Conservation (phyloP, 352 stramenopile genomes). For the Phytophthora uliginosa region DNA sequence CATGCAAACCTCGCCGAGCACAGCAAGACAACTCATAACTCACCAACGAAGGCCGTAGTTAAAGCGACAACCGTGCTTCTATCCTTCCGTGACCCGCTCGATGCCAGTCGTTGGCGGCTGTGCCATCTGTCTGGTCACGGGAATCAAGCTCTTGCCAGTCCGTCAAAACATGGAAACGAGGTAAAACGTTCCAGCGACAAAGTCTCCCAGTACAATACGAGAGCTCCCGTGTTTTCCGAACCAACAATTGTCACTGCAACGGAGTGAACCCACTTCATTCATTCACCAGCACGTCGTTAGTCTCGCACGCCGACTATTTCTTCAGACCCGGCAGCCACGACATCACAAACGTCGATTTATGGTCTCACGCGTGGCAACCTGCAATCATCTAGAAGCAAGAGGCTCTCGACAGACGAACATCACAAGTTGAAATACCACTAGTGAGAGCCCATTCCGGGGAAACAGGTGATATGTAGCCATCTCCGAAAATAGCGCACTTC, state of each 20-base stretch:
- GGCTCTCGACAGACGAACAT: neutral
- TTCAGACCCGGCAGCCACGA: neutral
- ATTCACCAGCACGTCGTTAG: conserved; percentile 1
- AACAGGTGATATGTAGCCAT: neutral
- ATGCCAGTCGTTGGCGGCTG: neutral
- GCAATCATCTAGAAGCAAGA: conserved; percentile 10
- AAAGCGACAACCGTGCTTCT: conserved; percentile 5
- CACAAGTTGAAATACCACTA: neutral
- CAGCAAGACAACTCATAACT: neutral
- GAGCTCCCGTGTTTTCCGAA: neutral
- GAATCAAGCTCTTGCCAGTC: conserved; percentile 24
- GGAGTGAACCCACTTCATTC: neutral
- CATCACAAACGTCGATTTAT: neutral
- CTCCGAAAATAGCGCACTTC: neutral
- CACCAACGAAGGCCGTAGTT: neutral
- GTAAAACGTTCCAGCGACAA: conserved; percentile 22
- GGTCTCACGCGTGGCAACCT: conserved; percentile 1
- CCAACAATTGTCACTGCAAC: neutral
- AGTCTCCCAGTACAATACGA: neutral
- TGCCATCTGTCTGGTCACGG: neutral
- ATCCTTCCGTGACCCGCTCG: conserved; percentile 8
- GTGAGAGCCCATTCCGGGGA: neutral
- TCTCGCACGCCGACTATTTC: conserved; percentile 21
- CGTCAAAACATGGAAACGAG: conserved; percentile 3
- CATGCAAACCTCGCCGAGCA: neutral